Conservation (phyloP, 768 basidiomycete genomes). For the Pleurotus tuber-regium region DNA sequence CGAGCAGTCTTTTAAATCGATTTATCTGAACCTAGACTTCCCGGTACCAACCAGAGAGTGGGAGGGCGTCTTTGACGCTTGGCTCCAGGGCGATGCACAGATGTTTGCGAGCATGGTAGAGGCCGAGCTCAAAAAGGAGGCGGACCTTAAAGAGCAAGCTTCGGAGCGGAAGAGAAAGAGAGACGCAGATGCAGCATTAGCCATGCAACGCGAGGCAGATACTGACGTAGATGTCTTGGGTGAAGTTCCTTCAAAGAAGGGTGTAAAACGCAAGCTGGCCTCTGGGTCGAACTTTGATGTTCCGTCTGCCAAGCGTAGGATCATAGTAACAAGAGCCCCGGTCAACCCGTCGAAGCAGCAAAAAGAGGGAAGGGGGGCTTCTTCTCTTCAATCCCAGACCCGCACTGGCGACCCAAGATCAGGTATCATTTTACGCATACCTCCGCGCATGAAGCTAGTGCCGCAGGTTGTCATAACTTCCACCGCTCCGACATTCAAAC, state of each 20-base stretch:
- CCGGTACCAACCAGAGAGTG: constrained; percentile 83
- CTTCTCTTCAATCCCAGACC: neutral
- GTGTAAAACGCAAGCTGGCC: constrained; percentile 4
- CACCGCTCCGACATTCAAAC: too few relatives aligned
- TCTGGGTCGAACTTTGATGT: neutral
- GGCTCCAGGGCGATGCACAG: constrained; percentile 89
- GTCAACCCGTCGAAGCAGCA: neutral
- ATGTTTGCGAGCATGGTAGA: constrained; percentile 62
- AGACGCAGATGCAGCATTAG: constrained; percentile 41
- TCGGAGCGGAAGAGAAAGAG: constrained; percentile 55
- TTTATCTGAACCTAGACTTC: constrained; percentile 87
- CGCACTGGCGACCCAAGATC: neutral
- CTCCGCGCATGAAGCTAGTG: neutral
- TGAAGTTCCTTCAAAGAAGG: constrained; percentile 7
- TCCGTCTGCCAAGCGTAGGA: neutral
- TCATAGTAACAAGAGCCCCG: neutral
- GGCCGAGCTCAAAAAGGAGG: constrained; percentile 56
- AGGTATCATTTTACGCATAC: constrained; percentile 1
- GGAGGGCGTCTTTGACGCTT: constrained; percentile 88
- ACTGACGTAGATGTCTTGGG: neutral
- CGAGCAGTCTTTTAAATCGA: constrained; percentile 50
- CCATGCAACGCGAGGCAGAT: constrained; percentile 11
- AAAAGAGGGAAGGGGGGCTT: neutral
- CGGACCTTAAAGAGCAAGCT: constrained; percentile 49
- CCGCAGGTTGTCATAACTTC: constrained; percentile 5